Evolutionary conservation across 2,329 filamentous ascomycete genomes (phyloP), one percentile per base, ranked within the genome.

Genomic region (Penicillium sclerotigenum): DNA sequence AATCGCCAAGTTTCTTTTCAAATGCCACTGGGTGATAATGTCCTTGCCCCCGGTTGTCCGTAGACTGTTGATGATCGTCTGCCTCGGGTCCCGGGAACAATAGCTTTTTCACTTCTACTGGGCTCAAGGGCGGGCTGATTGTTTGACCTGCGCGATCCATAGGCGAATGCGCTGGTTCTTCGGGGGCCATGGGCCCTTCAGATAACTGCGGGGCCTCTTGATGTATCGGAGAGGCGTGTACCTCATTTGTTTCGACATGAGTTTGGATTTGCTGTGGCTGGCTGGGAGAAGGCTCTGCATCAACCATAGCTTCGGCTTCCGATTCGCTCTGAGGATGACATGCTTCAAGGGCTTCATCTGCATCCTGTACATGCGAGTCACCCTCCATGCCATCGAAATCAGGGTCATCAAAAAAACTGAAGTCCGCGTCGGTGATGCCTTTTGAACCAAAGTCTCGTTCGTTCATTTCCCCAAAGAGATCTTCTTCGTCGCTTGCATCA

Each of bases 331-430:
- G 33, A 20, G 59, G 52, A 50, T 54, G n/a, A 14, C 42, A 45
- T 26, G 59, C 58, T 43, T 64, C 54, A 38, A 59, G 47, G 14
- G 54, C 49, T 28, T 61, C 62, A 36, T 60, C 54, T 7, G 36
- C 28, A 45, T 62, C 54, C n/a, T 60, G 58, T 10, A 48, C 20
- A n/a, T 50, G 41, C 20, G 58, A 50, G 22, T 54, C 61, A 42
- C 56, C 56, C 42, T 56, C 63, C 50, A 68, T 63, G 8, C 57
- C 57, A 10, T 67, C 68, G 46, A 73, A 72, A 40, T 70, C 75
- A 45, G 80, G 80, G 31, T 81, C 80, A 65, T 87, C 84, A 62
- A 87, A 87, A 67, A 86, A 87, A 65, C 80, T 84, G 68, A 86
- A 87, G 63, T 87, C 84, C 4, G 80, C 83, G 63, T 86, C 84